Evolutionary conservation across 2,329 filamentous ascomycete genomes (phyloP).

Genomic region (Alternaria panax): DNA sequence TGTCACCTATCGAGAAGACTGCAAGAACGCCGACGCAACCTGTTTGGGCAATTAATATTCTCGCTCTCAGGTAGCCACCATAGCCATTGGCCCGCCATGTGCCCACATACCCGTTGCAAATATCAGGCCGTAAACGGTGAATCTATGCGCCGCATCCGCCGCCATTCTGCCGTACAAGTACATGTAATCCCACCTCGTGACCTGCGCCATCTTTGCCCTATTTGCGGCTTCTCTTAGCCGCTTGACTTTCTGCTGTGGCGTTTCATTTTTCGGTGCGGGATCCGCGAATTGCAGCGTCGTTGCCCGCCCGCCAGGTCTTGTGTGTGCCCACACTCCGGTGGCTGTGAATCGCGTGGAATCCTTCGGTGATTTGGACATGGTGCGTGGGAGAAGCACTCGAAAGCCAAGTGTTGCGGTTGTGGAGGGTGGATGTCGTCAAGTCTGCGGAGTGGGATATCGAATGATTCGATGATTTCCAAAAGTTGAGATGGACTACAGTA

Average conservation of each 20-base stretch:
- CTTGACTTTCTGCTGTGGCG: conserved; percentile 62
- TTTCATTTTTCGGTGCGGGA: conserved; percentile 57
- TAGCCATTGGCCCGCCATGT: conserved; percentile 19
- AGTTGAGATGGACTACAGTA: conserved; percentile 40
- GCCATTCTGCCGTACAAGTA: conserved; percentile 48
- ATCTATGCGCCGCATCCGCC: conserved; percentile 68
- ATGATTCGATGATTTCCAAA: conserved; percentile 42
- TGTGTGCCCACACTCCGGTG: conserved; percentile 73
- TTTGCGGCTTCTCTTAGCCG: conserved; percentile 59
- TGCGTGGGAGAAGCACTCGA: conserved; percentile 18
- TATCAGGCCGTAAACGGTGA: conserved; percentile 67
- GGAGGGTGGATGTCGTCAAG: conserved; percentile 20
- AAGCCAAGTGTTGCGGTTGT: conserved; percentile 15
- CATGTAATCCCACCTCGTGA: conserved; percentile 60
- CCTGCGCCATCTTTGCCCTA: conserved; percentile 57
- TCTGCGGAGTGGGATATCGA: conserved; percentile 35
- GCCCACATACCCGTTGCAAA: conserved; percentile 63
- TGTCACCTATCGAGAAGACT: conserved; percentile 69
- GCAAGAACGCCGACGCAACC: conserved; percentile 68
- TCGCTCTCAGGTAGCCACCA: background rate
- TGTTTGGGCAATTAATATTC: conserved; percentile 35
- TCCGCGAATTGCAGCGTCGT: conserved; percentile 51
- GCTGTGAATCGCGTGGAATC: conserved; percentile 82
- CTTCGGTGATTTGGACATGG: conserved; percentile 71
- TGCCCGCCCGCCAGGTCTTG: conserved; percentile 60